phyloP scores from a whole-genome alignment of 306 rosid genomes.

The Lablab purpureus region DNA sequence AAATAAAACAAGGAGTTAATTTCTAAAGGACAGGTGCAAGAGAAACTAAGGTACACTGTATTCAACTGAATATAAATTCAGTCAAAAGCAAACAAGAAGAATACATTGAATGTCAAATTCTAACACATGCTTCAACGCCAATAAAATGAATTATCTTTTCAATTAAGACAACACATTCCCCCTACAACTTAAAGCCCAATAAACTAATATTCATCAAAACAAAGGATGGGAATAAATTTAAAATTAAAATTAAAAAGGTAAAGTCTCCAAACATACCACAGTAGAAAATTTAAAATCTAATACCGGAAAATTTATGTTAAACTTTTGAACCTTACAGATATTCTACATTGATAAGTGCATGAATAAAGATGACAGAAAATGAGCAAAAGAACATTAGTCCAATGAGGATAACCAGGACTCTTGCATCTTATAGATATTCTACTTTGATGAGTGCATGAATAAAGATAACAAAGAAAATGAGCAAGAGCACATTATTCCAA shows the following conservation, averaged over 20 bases:
- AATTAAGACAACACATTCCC: slow-evolving; percentile 21
- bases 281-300: too few relatives aligned
- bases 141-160: background rate
- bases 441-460: too few relatives aligned
- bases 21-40: slow-evolving; percentile 16
- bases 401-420: too few relatives aligned
- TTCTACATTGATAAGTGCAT: too few relatives aligned
- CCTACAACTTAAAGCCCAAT: slow-evolving; percentile 1
- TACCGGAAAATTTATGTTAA: too few relatives aligned
- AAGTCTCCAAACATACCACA: background rate
- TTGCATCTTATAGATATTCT: too few relatives aligned
- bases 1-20: slow-evolving; percentile 30
- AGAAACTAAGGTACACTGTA: slow-evolving; percentile 10
- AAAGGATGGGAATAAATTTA: background rate
- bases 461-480: too few relatives aligned
- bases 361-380: too few relatives aligned
- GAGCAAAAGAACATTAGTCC: too few relatives aligned
- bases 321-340: too few relatives aligned
- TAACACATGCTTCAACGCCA: slow-evolving; percentile 27
- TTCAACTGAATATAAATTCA: slow-evolving; percentile 5
- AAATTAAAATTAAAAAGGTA: background rate
- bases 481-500: too few relatives aligned
- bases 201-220: background rate
- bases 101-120: slow-evolving; percentile 5
- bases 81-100: slow-evolving; percentile 21